Conservation (phyloP, 1,139 yeast genomes). For the Geotrichum carabidarum region DNA sequence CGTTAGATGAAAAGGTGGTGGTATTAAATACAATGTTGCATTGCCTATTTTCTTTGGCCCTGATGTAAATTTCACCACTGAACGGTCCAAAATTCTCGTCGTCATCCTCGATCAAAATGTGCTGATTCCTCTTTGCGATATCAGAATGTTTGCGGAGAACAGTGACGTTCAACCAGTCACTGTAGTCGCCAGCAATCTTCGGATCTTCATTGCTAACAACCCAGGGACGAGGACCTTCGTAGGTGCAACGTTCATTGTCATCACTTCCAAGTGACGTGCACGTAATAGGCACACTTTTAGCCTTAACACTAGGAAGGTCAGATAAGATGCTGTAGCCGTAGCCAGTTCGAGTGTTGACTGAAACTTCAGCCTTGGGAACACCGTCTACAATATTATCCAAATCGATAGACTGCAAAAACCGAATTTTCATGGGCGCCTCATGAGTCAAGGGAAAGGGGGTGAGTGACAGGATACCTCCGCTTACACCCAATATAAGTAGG, state of each 20-base stretch:
- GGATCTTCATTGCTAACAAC: slow-evolving; percentile 42
- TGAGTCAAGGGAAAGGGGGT: slow-evolving; percentile 51
- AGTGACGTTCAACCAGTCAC: slow-evolving; percentile 47
- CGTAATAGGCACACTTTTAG: slow-evolving; percentile 31
- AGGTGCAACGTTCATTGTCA: slow-evolving; percentile 54
- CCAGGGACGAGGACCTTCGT: slow-evolving; percentile 52
- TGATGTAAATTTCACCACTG: slow-evolving; percentile 55
- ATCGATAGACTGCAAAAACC: slow-evolving; percentile 58
- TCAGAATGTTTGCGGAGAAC: slow-evolving; percentile 34
- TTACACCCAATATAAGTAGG: slow-evolving; percentile 38
- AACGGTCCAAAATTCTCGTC: slow-evolving; percentile 51
- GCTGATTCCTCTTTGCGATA: slow-evolving; percentile 1
- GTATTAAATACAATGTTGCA: slow-evolving; percentile 58
- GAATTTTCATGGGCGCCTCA: slow-evolving; percentile 59
- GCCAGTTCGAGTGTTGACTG: slow-evolving; percentile 51
- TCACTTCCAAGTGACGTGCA: slow-evolving; percentile 36
- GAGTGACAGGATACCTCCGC: slow-evolving; percentile 41
- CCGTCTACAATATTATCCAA: slow-evolving; percentile 33
- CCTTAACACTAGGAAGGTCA: slow-evolving; percentile 62
- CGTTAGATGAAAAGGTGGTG: slow-evolving; percentile 37
- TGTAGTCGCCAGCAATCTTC: slow-evolving; percentile 32
- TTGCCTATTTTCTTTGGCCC: slow-evolving; percentile 56
- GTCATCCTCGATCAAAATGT: slow-evolving; percentile 8
- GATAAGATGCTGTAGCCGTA: slow-evolving; percentile 42
- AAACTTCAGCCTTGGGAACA: slow-evolving; percentile 39